Base-by-base conservation (phyloP, 169 alveolate genomes). In the Cryptosporidium baileyi region DNA sequence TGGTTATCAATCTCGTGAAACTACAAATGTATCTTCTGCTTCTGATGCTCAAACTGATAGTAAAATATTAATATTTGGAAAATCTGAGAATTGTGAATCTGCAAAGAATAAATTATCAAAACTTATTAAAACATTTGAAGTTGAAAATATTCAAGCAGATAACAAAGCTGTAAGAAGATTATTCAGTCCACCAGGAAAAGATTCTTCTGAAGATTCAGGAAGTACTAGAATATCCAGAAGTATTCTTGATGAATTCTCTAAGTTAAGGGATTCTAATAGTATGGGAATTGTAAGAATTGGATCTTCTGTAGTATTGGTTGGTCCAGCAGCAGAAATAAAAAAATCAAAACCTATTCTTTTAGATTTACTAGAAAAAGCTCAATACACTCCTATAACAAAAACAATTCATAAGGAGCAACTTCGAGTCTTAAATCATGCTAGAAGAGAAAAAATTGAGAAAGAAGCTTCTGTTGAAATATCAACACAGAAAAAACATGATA, bases 211-310 rank as follows among this genome's bases (percentile, higher is more conserved):
- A 22, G 85, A 74, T 11, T 15, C 63, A 4, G 52, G 52, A 17
- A 65, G 13, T n/a, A 15, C 59, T 2, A 74, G 67, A 38, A 59
- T 74, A 9, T 74, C 85, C 4, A 74, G 67, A 22, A 74, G 59
- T n/a, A 59, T 74, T 19, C 17, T 74, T 26, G 85, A 74, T 32
- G 85, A 51, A 45, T 74, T 74, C 40, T 74, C 85, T 11, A 51
- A 38, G 24, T 24, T 74, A 22, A 74, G 85, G 22, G 85, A 74
- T 32, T 74, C 85, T 8, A 74, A 74, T 30, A 74, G 36, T 13
- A 74, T 74, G 85, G 85, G 85, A 24, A 59, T 74, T 74, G 51
- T 74, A 13, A 51, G 85, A 36, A 74, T 74, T 36, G 85, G 85
- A 19, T 74, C 85, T 36, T 74, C 85, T 9, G 85, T 74, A n/a